Evolutionary conservation across 192 early-diverging fungal species (phyloP).

Genomic region (Rhizophagus clarus): DNA sequence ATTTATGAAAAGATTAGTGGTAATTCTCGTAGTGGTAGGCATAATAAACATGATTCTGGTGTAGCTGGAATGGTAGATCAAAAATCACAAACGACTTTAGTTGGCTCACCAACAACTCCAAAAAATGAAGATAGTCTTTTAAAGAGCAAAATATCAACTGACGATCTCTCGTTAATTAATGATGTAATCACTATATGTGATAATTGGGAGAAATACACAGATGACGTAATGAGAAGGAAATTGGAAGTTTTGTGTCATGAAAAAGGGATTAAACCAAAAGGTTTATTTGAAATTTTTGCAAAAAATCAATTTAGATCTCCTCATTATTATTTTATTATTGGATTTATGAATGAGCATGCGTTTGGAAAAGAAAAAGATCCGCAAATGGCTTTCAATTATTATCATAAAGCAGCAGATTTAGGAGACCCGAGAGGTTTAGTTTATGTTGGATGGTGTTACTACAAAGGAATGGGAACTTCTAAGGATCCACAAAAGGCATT

Average conservation of each 20-base stretch:
- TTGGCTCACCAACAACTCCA: background rate
- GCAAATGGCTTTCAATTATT: background rate
- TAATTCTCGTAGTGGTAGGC: background rate
- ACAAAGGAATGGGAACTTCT: conserved; percentile 10
- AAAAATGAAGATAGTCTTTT: background rate
- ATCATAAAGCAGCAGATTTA: conserved; percentile 25
- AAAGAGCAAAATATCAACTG: background rate
- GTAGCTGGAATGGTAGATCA: background rate
- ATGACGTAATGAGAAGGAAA: background rate
- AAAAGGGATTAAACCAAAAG: background rate
- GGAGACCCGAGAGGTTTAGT: conserved; percentile 14
- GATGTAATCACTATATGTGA: background rate
- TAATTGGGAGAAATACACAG: conserved; percentile 19
- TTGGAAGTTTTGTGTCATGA: background rate
- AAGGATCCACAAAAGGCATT: conserved; percentile 22
- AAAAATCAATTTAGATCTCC: background rate
- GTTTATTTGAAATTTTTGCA: background rate
- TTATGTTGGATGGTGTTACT: conserved; percentile 23
- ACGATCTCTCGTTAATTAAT: background rate
- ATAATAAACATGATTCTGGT: background rate
- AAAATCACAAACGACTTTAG: conserved; percentile 18
- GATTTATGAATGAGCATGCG: conserved; percentile 19
- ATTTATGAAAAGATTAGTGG: background rate
- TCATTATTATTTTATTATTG: conserved; percentile 16
- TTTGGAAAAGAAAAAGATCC: conserved; percentile 10